Conservation (phyloP, 2,329 filamentous ascomycete species). For the Fusarium liriodendri region DNA sequence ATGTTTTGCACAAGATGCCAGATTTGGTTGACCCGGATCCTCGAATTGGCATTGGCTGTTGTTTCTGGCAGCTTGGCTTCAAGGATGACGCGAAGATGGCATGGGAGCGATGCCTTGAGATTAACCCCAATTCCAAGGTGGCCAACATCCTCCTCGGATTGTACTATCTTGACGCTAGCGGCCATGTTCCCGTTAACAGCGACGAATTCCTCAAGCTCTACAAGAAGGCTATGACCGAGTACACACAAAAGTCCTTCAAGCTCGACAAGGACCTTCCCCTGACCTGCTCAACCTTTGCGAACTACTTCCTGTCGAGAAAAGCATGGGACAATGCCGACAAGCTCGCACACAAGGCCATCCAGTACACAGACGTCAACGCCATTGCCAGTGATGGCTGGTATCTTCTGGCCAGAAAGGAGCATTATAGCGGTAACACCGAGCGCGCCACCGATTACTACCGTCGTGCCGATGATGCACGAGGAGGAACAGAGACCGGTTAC, state of each 20-base stretch:
- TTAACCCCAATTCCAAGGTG: constrained; percentile 85
- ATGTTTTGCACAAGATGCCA: constrained; percentile 86
- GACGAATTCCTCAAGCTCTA: constrained; percentile 87
- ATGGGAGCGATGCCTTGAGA: constrained; percentile 88
- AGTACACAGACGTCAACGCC: constrained; percentile 94
- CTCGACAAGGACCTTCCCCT: constrained; percentile 90
- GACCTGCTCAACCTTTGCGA: constrained; percentile 89
- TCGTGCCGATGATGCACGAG: constrained; percentile 89
- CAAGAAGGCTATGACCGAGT: constrained; percentile 93
- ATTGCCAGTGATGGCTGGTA: constrained; percentile 99
- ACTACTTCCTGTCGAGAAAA: constrained; percentile 89
- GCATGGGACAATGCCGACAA: constrained; percentile 84
- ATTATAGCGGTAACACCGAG: constrained; percentile 80
- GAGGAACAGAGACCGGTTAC: constrained; percentile 90
- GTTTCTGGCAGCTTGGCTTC: constrained; percentile 95
- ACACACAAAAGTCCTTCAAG: constrained; percentile 94
- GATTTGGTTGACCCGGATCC: constrained; percentile 93
- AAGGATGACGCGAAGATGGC: constrained; percentile 92
- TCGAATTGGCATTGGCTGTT: constrained; percentile 94
- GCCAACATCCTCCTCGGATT: constrained; percentile 91
- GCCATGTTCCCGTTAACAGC: constrained; percentile 84
- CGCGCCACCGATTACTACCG: constrained; percentile 88
- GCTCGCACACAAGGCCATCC: constrained; percentile 91
- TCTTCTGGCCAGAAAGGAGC: constrained; percentile 89
- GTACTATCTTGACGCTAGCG: constrained; percentile 89